Base-by-base conservation (phyloP, 257 asterid species). In the Gentiana dahurica region DNA sequence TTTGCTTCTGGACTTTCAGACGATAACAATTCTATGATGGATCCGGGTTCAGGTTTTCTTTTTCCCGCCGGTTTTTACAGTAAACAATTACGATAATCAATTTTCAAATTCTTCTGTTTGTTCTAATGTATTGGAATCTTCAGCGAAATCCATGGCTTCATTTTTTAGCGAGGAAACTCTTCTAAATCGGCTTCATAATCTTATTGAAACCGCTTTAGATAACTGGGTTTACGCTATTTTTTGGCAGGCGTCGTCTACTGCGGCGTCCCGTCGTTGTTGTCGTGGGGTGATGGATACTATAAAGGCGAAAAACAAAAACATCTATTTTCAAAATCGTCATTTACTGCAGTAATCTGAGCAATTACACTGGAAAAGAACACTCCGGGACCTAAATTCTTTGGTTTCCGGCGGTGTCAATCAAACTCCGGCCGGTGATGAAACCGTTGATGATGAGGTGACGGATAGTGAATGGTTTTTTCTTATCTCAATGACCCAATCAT, bases 191-290 rank as follows among this genome's bases (percentile, higher is more conserved):
- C 83, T 89, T 1, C 87, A 71, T 10, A 53, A 87, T 12, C 38
- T 89, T 36, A 86, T 89, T 37, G 97, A 89, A 13, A 84, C 84
- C 57, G 82, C 95, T 2, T 59, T 55, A 2, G 94, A 89, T 68
- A 62, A 73, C 72, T 89, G 95, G 95, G 84, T 95, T 2, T 89
- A 89, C 55, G 95, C 95, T 0, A 89, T 89, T 9, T 89, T 89
- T 77, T 89, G 95, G 97, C 94, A 89, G 51, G 0, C 9, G 9
- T 73, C 81, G 0, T 79, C 95, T 1, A 82, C 59, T 1, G 60
- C 13, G 1, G 9, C 46, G 6, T 10, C 46, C 46, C 46, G 46
- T 41, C 46, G 46, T 41, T 41, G 46, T 41, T 41, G 65, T 68
- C 65, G 6, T 71, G 76, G 76, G 72, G 76, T 5, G 76, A 71